These are phyloP conservation scores for Nicotiana attenuata DNA, from an alignment of 257 asterid genomes.

Conservation along the genomic window DNA sequence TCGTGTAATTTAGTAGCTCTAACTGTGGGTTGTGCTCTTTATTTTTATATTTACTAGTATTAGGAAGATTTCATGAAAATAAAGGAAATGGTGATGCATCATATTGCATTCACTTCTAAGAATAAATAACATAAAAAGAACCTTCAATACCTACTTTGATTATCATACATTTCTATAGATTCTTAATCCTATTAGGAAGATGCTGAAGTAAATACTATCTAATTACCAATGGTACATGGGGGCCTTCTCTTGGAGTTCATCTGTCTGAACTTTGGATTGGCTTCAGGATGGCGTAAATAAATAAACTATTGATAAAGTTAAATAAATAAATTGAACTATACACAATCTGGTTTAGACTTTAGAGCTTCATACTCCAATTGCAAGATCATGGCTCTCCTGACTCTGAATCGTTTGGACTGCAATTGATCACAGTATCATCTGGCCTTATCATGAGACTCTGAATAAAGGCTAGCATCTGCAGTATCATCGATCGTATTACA, in stretches of 20 bases:
- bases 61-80: background rate
- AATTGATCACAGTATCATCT: conserved; percentile 18
- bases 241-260: too few species aligned
- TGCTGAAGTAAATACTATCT: background rate
- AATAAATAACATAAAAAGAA: background rate
- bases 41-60: too few species aligned
- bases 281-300: background rate
- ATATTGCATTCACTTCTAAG: background rate
- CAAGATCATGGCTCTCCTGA: background rate
- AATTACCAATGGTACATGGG: too few species aligned
- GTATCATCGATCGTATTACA: background rate
- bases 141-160: background rate
- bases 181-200: background rate
- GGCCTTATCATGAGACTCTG: conserved; percentile 56
- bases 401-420: conserved; percentile 27
- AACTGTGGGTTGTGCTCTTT: too few species aligned
- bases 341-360: background rate
- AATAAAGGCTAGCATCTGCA: conserved; percentile 77
- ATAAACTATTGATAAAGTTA: background rate
- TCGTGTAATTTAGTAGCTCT: too few species aligned
- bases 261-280: background rate
- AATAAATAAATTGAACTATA: background rate
- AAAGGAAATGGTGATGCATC: background rate
- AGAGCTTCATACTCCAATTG: background rate
- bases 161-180: background rate